Percentiles rank a stretch among this genome's conserved stretches.
Conservation (phyloP, 2,329 filamentous ascomycete genomes). For the Cladosporium sp. region DNA sequence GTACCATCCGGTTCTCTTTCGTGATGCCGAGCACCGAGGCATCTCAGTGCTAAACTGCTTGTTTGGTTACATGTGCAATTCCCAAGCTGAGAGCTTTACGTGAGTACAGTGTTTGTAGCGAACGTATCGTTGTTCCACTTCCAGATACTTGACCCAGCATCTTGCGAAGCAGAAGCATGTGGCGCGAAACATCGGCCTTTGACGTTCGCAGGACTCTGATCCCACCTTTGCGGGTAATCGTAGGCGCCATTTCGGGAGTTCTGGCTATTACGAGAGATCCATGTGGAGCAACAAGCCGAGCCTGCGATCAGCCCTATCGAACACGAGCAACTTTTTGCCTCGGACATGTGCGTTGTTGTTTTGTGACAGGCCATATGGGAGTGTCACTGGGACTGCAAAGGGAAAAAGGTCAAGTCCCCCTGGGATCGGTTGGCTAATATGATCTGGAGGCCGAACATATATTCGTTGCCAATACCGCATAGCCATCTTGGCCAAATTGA, state of each 20-base stretch:
- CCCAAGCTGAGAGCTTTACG: neutral
- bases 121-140: too few species aligned
- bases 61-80: neutral
- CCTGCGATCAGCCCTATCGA: neutral
- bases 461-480: too few species aligned
- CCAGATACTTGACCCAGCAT: neutral
- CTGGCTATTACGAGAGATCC: conserved; percentile 6
- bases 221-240: neutral
- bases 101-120: too few species aligned
- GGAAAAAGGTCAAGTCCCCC: too few species aligned
- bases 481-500: too few species aligned
- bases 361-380: too few species aligned
- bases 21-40: conserved; percentile 1
- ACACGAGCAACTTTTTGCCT: neutral
- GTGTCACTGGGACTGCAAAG: too few species aligned
- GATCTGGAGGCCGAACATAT: too few species aligned
- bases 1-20: conserved; percentile 9
- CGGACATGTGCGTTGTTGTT: neutral
- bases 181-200: neutral
- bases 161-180: neutral
- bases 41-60: neutral
- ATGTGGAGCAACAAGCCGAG: neutral
- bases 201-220: neutral
- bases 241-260: neutral
- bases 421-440: too few species aligned